A percentile compares a stretch with the other conserved stretches of the same genome.
Conservation (phyloP, 164 flowering plant genomes). For the Dillenia suffruticosa region DNA sequence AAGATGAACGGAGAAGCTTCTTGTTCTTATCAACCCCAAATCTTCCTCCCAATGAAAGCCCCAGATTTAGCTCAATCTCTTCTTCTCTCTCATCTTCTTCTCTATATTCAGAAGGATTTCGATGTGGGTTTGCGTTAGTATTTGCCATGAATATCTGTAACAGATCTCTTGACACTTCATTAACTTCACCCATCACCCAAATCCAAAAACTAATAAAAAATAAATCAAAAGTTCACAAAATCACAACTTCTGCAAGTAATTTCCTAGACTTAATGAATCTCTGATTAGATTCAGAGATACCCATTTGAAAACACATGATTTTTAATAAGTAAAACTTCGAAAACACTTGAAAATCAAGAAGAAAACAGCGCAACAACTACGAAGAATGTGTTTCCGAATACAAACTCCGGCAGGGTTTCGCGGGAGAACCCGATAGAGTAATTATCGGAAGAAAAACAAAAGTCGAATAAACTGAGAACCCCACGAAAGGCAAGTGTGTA, state of each 20-base stretch:
- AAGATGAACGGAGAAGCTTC: conserved; percentile 58
- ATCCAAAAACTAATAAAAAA: neutral
- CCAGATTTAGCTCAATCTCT: conserved; percentile 75
- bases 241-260: neutral
- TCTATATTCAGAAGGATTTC: neutral
- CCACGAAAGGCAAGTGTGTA: no score
- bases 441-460: no score
- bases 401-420: neutral
- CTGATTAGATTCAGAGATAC: neutral
- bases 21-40: conserved; percentile 69
- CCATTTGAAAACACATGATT: neutral
- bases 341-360: neutral
- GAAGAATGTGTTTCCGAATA: neutral
- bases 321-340: neutral
- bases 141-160: conserved; percentile 49
- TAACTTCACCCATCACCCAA: conserved; percentile 24
- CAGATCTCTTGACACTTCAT: conserved; percentile 63
- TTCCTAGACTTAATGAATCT: neutral
- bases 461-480: no score
- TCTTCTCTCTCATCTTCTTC: conserved; percentile 25
- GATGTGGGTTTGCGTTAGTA: conserved; percentile 2
- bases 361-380: neutral
- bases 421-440: neutral
- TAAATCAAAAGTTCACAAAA: neutral
- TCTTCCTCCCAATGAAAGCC: conserved; percentile 80